Evolutionary conservation across 2,329 filamentous ascomycete species (phyloP).

Genomic region (Cordyceps fumosorosea): DNA sequence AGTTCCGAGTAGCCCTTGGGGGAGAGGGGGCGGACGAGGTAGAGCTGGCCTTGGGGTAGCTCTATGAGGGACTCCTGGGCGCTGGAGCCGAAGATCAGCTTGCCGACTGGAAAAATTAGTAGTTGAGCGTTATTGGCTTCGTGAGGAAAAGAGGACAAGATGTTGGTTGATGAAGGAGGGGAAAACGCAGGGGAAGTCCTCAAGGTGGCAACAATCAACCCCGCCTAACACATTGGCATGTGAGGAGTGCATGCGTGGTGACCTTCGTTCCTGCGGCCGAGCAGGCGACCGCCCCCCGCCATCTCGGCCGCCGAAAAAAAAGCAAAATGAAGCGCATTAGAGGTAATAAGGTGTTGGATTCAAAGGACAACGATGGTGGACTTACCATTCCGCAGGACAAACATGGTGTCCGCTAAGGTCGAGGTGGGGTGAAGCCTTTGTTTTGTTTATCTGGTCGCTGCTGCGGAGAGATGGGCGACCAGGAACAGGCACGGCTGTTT

Average conservation of each 20-base stretch:
- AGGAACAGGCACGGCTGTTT: background rate
- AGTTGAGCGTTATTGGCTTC: background rate
- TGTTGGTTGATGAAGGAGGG: background rate
- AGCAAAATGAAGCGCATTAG: background rate
- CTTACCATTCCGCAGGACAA: constrained; percentile 34
- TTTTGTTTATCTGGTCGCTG: constrained; percentile 2
- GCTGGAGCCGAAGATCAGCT: constrained; percentile 81
- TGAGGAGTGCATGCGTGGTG: background rate
- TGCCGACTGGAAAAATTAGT: constrained; percentile 57
- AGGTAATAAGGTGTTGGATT: background rate
- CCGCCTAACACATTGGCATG: constrained; percentile 26
- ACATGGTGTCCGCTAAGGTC: constrained; percentile 25
- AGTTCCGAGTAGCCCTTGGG: constrained; percentile 98
- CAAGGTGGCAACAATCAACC: constrained; percentile 17
- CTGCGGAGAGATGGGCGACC: background rate
- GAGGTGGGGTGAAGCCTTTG: constrained; percentile 11
- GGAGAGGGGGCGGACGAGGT: constrained; percentile 88
- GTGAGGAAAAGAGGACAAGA: background rate
- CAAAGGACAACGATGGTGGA: constrained; percentile 8
- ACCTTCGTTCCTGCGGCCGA: background rate
- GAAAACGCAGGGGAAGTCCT: background rate
- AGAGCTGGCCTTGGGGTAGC: constrained; percentile 91
- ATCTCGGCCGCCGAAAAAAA: background rate
- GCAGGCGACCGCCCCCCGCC: background rate
- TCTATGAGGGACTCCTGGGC: constrained; percentile 92